Conservation (phyloP, 1,284 basidiomycete genomes). For the Cryptococcus wingfieldii region DNA sequence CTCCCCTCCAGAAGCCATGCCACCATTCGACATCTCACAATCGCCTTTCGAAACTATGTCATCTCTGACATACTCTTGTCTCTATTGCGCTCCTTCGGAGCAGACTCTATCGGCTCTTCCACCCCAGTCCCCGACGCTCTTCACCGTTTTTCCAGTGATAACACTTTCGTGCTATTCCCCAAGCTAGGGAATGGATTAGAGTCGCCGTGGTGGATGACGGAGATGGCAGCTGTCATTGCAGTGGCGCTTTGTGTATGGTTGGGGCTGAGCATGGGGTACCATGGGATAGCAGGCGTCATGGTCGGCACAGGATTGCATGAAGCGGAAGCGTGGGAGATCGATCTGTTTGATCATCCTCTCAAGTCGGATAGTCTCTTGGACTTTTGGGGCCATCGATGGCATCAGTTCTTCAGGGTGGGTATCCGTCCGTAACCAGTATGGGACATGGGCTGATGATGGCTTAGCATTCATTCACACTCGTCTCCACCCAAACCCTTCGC, state of each 20-base stretch:
- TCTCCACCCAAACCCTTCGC: constrained; percentile 24
- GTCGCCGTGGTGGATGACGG: constrained; percentile 14
- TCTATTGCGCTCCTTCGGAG: constrained; percentile 25
- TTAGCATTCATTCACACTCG: constrained; percentile 42
- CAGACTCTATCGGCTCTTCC: constrained; percentile 18
- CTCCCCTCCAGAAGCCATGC: constrained; percentile 18
- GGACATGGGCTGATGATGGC: constrained; percentile 1
- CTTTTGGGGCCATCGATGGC: constrained; percentile 48
- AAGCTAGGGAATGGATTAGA: neutral
- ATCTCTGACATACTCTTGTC: constrained; percentile 30
- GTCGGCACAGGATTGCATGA: constrained; percentile 31
- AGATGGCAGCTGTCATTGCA: constrained; percentile 17
- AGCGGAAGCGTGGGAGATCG: constrained; percentile 37
- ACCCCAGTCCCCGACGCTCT: constrained; percentile 17
- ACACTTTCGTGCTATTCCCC: constrained; percentile 28
- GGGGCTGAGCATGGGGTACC: constrained; percentile 36
- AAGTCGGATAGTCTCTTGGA: constrained; percentile 40
- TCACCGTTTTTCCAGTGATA: constrained; percentile 15
- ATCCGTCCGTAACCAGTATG: neutral
- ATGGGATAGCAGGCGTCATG: constrained; percentile 23
- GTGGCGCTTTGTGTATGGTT: constrained; percentile 29
- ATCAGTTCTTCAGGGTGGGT: constrained; percentile 46
- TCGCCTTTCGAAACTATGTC: constrained; percentile 20
- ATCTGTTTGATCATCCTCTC: constrained; percentile 40
- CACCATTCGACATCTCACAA: constrained; percentile 22